Base-by-base conservation (phyloP, 2,329 filamentous ascomycete species). In the Metarhizium album region DNA sequence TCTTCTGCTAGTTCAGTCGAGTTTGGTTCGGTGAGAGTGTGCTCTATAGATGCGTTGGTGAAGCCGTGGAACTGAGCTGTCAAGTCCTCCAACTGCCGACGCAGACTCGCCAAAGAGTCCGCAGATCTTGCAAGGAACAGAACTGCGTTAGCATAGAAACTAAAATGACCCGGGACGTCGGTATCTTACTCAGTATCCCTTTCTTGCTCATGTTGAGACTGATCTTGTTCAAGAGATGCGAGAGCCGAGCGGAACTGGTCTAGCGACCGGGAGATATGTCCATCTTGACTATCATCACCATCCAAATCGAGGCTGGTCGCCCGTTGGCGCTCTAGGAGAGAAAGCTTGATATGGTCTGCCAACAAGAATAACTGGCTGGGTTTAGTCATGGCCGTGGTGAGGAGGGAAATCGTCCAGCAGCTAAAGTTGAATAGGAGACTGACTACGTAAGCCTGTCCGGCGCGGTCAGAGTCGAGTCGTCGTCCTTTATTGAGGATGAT, bases 301-400 rank as follows among this genome's bases (percentile, higher is more conserved):
- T 89, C 81, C 51, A 95, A 79, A 58, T 89, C 83, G 43, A 95
- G 78, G 14, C 83, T 86, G 60, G 88, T 82, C 46, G 90, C 89
- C 52, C 91, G 84, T 70, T 95, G 85, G 52, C 91, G 83, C 73
- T 97, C 93, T 24, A 97, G 82, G 16, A 98, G 78, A 14, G 90
- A 95, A 54, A 97, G 81, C 71, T 97, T 96, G 75, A 97, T 87
- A 70, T 97, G 91, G 71, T 98, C 93, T 62, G 90, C 89, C 52
- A 97, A 82, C 49, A 97, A 84, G 66, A 90, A 89, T 58, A 97
- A 84, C 68, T 96, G 90, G 62, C 82, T 83, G 38, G 78, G 70
- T 59, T 77, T 83, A 40, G 66, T 64, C 67, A 69, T 69, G 51
- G 50, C 49, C 53, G 53, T 22, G 37, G 16, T 22, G 20, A 20